A percentile compares a stretch with the other conserved stretches of the same genome.
phyloP scores from a whole-genome alignment of 805 yeast genomes.

The Kodamaea neixiangensis region DNA sequence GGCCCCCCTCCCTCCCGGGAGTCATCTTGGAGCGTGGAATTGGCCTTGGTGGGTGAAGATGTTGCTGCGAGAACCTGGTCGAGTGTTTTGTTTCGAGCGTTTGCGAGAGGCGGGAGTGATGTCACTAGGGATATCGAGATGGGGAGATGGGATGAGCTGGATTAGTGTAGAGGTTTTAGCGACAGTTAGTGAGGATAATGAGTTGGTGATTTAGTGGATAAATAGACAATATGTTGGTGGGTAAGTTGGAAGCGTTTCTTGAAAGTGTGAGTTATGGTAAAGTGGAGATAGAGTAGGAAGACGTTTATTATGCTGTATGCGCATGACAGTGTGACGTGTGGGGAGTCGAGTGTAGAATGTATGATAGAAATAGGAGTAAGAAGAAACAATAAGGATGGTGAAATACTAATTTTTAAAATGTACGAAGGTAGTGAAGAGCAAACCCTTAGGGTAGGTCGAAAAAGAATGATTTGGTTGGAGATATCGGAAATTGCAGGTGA shows the following conservation, averaged over 20 bases:
- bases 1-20: too few species aligned
- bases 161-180: too few species aligned
- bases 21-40: too few species aligned
- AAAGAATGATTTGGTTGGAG: background rate
- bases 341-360: too few species aligned
- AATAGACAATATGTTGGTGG: too few species aligned
- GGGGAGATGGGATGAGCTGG: background rate
- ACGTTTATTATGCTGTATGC: too few species aligned
- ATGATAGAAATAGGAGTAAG: background rate
- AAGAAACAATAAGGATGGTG: background rate
- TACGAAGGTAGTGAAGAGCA: background rate
- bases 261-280: too few species aligned
- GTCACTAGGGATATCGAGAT: background rate
- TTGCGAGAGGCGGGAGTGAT: conserved; percentile 1
- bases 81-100: background rate
- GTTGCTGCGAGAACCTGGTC: background rate
- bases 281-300: too few species aligned
- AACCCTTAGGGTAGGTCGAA: background rate
- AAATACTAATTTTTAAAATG: background rate
- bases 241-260: too few species aligned
- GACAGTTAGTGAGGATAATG: too few species aligned
- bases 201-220: background rate
- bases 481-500: background rate
- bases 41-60: too few species aligned
- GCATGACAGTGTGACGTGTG: too few species aligned